phyloP scores from a whole-genome alignment of 2,329 filamentous ascomycete species.

The Rutstroemia sp. region DNA sequence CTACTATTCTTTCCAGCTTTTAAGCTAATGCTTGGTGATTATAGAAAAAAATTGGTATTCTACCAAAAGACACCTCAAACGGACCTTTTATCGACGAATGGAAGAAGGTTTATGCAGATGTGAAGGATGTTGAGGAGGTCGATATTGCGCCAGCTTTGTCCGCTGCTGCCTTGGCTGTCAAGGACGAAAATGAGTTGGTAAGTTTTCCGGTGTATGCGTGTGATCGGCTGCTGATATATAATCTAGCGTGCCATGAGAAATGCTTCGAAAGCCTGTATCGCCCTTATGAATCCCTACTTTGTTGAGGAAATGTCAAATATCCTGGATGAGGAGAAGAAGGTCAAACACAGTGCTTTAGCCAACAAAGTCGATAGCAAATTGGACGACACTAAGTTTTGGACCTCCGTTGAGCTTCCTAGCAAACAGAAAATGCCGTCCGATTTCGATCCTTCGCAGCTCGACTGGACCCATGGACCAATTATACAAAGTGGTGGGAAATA shows the following conservation, averaged over 20 bases:
- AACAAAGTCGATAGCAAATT: constrained; percentile 86
- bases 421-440: constrained; percentile 74
- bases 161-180: constrained; percentile 76
- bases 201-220: constrained; percentile 12
- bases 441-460: constrained; percentile 81
- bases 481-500: constrained; percentile 96
- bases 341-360: constrained; percentile 81
- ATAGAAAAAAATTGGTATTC: constrained; percentile 81
- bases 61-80: constrained; percentile 75
- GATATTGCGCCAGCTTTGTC: constrained; percentile 82
- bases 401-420: constrained; percentile 61
- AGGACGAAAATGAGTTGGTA: constrained; percentile 86
- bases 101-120: constrained; percentile 73
- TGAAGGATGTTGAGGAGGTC: constrained; percentile 81
- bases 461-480: constrained; percentile 87
- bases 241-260: constrained; percentile 77
- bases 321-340: constrained; percentile 93
- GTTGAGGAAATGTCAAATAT: constrained; percentile 97
- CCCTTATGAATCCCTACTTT: constrained; percentile 92
- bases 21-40: too few species aligned
- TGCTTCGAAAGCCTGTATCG: constrained; percentile 87
- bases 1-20: too few species aligned
- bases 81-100: constrained; percentile 95
- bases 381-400: constrained; percentile 91
- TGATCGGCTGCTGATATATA: constrained; percentile 3